Evolutionary conservation across 106 monocot genomes (phyloP).

Genomic region (Phalaenopsis equestris): DNA sequence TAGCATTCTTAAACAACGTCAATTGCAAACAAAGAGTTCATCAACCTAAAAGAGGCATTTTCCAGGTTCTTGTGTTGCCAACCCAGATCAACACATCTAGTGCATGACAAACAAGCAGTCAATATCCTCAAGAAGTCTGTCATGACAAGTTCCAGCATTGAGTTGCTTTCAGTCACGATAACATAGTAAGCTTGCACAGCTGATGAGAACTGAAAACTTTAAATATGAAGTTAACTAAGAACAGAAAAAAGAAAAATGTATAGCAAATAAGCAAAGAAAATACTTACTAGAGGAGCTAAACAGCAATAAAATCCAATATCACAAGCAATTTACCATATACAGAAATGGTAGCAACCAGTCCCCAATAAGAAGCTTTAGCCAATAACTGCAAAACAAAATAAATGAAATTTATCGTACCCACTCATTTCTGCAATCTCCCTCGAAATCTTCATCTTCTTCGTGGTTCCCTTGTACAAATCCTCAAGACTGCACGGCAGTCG

Average conservation of each 20-base stretch:
- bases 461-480: slow-evolving; percentile 69
- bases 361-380: not conserved
- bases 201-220: not conserved
- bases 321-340: not conserved
- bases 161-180: not conserved
- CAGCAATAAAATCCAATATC: not conserved
- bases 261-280: not conserved
- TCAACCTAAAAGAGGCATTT: not conserved
- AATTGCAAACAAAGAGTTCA: not conserved
- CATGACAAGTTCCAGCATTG: not conserved
- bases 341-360: not conserved
- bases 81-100: not conserved
- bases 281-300: not conserved
- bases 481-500: slow-evolving; percentile 51
- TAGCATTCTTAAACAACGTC: not conserved
- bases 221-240: not conserved
- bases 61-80: not conserved
- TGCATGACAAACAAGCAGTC: not conserved
- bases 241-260: not conserved
- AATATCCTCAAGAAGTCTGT: not conserved
- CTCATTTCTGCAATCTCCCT: slow-evolving; percentile 61
- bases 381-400: not conserved
- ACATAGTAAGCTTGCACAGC: not conserved
- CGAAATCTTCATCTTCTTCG: slow-evolving; percentile 88
- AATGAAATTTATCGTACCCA: slow-evolving; percentile 26